Conservation (phyloP, 1,139 yeast species). For the Yamadazyma dendronema region DNA sequence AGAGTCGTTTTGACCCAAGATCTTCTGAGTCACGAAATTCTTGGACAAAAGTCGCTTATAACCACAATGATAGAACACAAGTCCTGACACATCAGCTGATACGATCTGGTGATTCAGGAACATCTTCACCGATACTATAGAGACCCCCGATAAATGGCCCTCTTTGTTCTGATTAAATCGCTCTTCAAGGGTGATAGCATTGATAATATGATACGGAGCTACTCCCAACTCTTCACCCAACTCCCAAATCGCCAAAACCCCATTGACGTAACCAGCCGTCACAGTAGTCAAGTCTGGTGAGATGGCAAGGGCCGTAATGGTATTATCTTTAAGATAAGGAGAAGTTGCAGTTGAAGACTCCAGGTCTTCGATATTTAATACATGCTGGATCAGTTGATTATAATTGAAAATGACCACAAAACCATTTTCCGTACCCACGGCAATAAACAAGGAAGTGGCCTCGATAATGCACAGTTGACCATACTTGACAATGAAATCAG, state of each 20-base stretch:
- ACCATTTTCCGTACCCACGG: constrained; percentile 64
- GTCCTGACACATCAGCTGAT: constrained; percentile 60
- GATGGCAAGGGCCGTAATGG: constrained; percentile 44
- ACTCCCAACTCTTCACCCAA: constrained; percentile 10
- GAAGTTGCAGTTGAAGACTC: no score
- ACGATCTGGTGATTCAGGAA: constrained; percentile 57
- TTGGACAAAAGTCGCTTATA: constrained; percentile 52
- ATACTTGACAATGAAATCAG: constrained; percentile 26
- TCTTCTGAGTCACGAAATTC: constrained; percentile 46
- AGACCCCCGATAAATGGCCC: constrained; percentile 50
- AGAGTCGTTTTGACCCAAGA: constrained; percentile 51
- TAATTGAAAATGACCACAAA: constrained; percentile 61
- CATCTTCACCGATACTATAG: constrained; percentile 43
- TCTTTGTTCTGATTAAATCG: constrained; percentile 30
- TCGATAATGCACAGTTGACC: constrained; percentile 53
- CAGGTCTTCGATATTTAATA: no score
- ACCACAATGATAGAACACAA: constrained; percentile 59
- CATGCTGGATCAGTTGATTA: constrained; percentile 49
- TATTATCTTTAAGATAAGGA: constrained; percentile 8
- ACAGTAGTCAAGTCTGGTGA: constrained; percentile 32
- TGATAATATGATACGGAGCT: constrained; percentile 24
- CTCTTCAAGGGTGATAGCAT: constrained; percentile 28
- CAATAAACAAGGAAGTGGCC: constrained; percentile 49
- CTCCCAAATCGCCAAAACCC: constrained; percentile 32
- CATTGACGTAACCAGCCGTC: constrained; percentile 35